phyloP scores from a whole-genome alignment of 495 filamentous ascomycete species.

The Talaromyces wortmannii region DNA sequence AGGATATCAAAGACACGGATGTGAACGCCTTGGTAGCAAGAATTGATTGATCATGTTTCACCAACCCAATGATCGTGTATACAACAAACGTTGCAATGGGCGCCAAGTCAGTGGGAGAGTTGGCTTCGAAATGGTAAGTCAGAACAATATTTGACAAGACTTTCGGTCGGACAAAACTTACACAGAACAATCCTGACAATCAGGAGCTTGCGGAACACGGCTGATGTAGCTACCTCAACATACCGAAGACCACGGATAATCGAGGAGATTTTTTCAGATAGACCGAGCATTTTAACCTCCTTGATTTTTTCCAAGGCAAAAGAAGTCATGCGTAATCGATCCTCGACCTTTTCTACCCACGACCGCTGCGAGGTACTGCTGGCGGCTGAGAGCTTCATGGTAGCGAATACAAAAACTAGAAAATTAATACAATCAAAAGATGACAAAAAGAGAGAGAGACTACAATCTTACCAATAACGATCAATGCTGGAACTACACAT shows the following conservation, averaged over 20 bases:
- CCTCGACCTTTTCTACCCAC: slow-evolving; percentile 1
- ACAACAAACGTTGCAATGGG: slow-evolving; percentile 46
- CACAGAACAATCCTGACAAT: slow-evolving; percentile 7
- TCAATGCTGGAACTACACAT: slow-evolving; percentile 35
- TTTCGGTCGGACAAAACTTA: not conserved
- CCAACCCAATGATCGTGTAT: slow-evolving; percentile 40
- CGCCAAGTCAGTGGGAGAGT: slow-evolving; percentile 29
- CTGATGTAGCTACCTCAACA: slow-evolving; percentile 9
- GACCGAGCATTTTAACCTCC: slow-evolving; percentile 23
- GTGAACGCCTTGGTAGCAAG: slow-evolving; percentile 50
- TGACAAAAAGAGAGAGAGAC: not conserved
- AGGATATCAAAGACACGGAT: slow-evolving; percentile 51
- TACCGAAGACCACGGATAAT: slow-evolving; percentile 1
- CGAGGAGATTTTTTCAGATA: slow-evolving; percentile 10
- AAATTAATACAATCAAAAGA: not conserved
- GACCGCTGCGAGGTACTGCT: not conserved
- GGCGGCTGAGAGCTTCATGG: not conserved
- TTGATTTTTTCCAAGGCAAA: slow-evolving; percentile 20
- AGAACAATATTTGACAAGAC: not conserved
- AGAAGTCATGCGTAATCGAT: slow-evolving; percentile 4
- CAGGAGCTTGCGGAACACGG: slow-evolving; percentile 7
- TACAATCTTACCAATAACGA: slow-evolving; percentile 29
- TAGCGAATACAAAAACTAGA: not conserved
- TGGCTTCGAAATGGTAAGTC: not conserved
- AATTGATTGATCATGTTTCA: slow-evolving; percentile 31